Base-by-base conservation (phyloP, 305 asterid species). In the Salvia sclarea region DNA sequence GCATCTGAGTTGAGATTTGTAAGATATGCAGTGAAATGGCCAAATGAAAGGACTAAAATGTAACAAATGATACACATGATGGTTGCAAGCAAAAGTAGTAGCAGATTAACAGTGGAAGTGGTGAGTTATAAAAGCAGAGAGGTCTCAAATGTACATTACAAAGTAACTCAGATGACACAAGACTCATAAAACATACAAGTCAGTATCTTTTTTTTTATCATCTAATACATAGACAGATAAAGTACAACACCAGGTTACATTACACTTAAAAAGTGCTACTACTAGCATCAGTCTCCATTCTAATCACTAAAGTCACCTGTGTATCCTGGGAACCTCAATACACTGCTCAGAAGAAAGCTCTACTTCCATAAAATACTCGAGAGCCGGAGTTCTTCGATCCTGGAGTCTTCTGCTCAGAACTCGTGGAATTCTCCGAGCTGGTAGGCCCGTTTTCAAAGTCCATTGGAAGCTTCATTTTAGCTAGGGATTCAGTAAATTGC, bases 401-500 rank as follows among this genome's bases (percentile, higher is more conserved):
- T 1, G 86, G 85, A 9, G 83, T 72, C 47, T 80, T 89, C 82
- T 79, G 90, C 81, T 94, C 97, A 8, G 97, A 77, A 69, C 77
- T 78, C 2, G 84, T 76, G 3, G 83, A 80, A 56, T 80, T 79
- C 45, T 86, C 95, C 0, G 99, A 89, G 78, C 92, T 84, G 53
- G 84, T 71, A 8, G 89, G 86, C 37, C 88, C 95, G n/a, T 78
- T 85, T 35, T 83, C 88, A 9, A 76, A 77, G 79, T 84, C 95
- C 83, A 81, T 63, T 0, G 92, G 95, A n/a, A 90, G 97, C 82
- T 86, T 88, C 96, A 90, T 90, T 62, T 86, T 88, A 45, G 93
- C 94, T 56, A 90, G 71, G 16, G 97, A 85, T 69, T 88, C 97
- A 0, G 95, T 83, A 40, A 90, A 90, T 14, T 88, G 94, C 81